phyloP scores from a whole-genome alignment of 2,329 filamentous ascomycete species.

The Hymenoscyphus infarciens region DNA sequence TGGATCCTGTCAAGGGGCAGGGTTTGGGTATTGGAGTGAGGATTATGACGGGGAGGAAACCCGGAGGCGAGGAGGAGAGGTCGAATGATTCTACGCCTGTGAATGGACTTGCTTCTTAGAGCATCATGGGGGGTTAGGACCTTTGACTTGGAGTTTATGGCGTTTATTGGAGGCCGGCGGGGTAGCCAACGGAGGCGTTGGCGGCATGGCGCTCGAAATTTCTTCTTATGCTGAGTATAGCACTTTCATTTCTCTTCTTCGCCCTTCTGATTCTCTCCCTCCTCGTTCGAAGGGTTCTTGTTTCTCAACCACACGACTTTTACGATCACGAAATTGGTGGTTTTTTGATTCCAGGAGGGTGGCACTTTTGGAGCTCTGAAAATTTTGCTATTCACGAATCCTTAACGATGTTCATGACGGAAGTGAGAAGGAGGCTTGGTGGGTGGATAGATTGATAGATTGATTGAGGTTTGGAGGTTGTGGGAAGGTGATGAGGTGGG shows the following conservation, averaged over 20 bases:
- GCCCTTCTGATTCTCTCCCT: background rate
- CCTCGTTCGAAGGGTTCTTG: too few relatives aligned
- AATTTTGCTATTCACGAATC: too few relatives aligned
- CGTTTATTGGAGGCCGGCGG: background rate
- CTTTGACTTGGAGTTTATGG: background rate
- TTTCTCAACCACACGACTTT: too few relatives aligned
- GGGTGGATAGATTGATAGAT: too few relatives aligned
- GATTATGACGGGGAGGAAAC: conserved; percentile 31
- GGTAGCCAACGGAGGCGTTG: background rate
- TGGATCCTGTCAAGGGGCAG: conserved; percentile 23
- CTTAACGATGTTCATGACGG: too few relatives aligned
- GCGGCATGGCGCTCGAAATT: background rate
- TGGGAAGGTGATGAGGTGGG: too few relatives aligned
- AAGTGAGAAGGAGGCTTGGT: too few relatives aligned
- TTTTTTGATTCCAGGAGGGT: too few relatives aligned
- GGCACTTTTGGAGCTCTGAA: too few relatives aligned
- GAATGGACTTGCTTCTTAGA: background rate
- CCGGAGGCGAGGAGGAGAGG: conserved; percentile 9
- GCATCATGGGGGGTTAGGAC: too few relatives aligned
- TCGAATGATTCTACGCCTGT: background rate
- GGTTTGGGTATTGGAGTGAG: conserved; percentile 27
- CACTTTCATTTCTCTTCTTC: background rate
- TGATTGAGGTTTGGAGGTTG: too few relatives aligned
- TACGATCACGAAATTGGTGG: too few relatives aligned
- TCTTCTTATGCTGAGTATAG: background rate